These are phyloP conservation scores for Codiaeum variegatum DNA, from an alignment of 441 rosid species.

Conservation along the genomic window DNA sequence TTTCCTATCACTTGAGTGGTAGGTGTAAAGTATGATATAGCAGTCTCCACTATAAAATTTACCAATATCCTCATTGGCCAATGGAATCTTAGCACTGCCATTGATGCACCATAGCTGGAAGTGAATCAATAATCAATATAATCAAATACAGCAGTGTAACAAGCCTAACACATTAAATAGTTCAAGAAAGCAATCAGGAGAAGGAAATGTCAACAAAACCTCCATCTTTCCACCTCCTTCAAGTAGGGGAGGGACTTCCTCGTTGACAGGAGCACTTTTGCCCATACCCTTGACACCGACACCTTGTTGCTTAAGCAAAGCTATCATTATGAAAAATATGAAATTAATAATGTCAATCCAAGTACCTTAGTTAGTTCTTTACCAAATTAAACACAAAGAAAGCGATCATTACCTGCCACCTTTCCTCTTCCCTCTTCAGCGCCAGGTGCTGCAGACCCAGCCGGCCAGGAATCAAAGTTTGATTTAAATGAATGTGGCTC, in stretches of 20 bases:
- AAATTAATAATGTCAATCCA: conserved; percentile 20
- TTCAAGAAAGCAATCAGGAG: conserved; percentile 19
- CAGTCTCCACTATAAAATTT: conserved; percentile 97
- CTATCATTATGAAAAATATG: conserved; percentile 37
- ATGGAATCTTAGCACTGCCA: conserved; percentile 77
- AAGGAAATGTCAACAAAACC: conserved; percentile 42
- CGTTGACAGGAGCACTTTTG: conserved; percentile 71
- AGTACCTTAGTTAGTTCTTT: conserved; percentile 12
- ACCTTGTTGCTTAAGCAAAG: conserved; percentile 98
- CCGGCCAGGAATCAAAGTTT: conserved; percentile 95
- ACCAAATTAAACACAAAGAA: conserved; percentile 16
- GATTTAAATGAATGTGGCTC: conserved; percentile 90
- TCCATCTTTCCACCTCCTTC: conserved; percentile 98
- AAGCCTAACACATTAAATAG: conserved; percentile 13
- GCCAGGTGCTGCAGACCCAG: conserved; percentile 70
- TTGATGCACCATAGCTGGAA: conserved; percentile 83
- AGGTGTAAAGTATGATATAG: conserved; percentile 83
- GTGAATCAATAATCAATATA: conserved; percentile 19
- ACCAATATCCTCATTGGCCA: conserved; percentile 83
- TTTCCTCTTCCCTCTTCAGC: conserved; percentile 98
- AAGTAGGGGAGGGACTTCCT: conserved; percentile 95
- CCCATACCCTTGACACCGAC: conserved; percentile 75
- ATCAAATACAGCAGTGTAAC: not conserved
- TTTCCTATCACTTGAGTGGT: conserved; percentile 92
- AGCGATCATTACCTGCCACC: conserved; percentile 68